These are phyloP conservation scores for Aureobasidium sp. DNA, from an alignment of 2,329 filamentous ascomycete species.

Conservation along the genomic window DNA sequence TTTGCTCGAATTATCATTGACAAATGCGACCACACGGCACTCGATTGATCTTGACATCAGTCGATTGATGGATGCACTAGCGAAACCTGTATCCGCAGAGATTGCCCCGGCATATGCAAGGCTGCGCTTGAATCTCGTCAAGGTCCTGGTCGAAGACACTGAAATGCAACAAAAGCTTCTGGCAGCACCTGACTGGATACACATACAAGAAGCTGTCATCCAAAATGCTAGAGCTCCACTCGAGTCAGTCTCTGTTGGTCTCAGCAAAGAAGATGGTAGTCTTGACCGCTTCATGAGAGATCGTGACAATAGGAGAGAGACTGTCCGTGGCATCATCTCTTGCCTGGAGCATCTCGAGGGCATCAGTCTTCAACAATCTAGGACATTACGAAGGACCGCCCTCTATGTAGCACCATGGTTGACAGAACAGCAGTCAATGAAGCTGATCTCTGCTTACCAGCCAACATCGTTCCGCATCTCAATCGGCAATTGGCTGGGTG, in stretches of 20 bases:
- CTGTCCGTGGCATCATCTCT: neutral
- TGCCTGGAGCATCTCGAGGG: constrained; percentile 6
- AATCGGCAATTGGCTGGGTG: constrained; percentile 13
- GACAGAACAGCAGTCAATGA: constrained; percentile 6
- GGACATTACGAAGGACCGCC: constrained; percentile 7
- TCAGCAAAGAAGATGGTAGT: constrained; percentile 1
- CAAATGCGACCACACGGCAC: neutral
- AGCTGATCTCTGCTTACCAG: constrained; percentile 14
- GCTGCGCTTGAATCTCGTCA: constrained; percentile 1
- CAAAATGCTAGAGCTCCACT: constrained; percentile 10
- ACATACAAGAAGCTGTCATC: constrained; percentile 11
- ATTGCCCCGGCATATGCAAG: constrained; percentile 1
- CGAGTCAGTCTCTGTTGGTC: neutral
- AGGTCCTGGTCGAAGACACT: neutral
- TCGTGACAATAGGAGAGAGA: neutral
- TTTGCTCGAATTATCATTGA: neutral
- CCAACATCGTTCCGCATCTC: constrained; percentile 15
- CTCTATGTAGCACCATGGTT: constrained; percentile 7
- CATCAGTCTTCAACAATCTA: constrained; percentile 7
- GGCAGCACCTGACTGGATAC: constrained; percentile 10
- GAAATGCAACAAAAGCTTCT: constrained; percentile 10
- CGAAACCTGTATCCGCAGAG: neutral
- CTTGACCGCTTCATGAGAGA: constrained; percentile 10
- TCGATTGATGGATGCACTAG: constrained; percentile 9
- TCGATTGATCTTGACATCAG: constrained; percentile 6